Base-by-base conservation (phyloP, 2,329 filamentous ascomycete genomes). In the Trichoderma semiorbis region DNA sequence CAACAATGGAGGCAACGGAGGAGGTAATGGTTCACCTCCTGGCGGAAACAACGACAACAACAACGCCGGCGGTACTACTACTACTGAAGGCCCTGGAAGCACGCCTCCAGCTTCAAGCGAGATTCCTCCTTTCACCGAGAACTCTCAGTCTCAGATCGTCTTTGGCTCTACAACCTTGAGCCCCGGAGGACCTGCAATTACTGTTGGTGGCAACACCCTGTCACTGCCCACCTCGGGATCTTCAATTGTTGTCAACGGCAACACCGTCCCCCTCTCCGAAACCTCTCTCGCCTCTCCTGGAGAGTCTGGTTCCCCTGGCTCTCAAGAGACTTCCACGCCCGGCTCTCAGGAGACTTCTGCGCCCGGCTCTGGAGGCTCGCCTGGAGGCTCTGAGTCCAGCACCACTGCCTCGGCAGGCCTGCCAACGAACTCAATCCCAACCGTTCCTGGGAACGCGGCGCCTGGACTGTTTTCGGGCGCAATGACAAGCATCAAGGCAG, bases 191-290 rank as follows among this genome's bases (percentile, higher is more conserved):
- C 63, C 63, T 39, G 64, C 70, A 30, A 21, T 72, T 34, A 68
- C 70, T 3, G 7, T 72, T 28, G 53, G 64, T 8, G 70, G 57
- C 39, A 72, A 32, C 30, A 65, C 70, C 3, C 5, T 72, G 18
- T 72, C 70, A 10, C 7, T 69, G 30, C 70, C 70, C 30, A 53
- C 64, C 14, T 62, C 70, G 28, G 64, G 64, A n/a, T 62, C 70
- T 39, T 39, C 39, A 18, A 28, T 61, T 1, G 50, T 57, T 21
- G 34, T 55, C 55, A 72, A 62, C 28, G 65, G 70, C 11, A 30
- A 24, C 24, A 72, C 70, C 21, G 55, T 26, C 16, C 63, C 50
- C 11, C 30, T 69, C 24, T 63, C 68, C 7, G 47, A 55, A 64
- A 53, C 32, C 12, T 32, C 11, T 3, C 7, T 60, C 2, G 32